Base-by-base conservation (phyloP, 805 yeast species). In the Saturnispora ahearnii region DNA sequence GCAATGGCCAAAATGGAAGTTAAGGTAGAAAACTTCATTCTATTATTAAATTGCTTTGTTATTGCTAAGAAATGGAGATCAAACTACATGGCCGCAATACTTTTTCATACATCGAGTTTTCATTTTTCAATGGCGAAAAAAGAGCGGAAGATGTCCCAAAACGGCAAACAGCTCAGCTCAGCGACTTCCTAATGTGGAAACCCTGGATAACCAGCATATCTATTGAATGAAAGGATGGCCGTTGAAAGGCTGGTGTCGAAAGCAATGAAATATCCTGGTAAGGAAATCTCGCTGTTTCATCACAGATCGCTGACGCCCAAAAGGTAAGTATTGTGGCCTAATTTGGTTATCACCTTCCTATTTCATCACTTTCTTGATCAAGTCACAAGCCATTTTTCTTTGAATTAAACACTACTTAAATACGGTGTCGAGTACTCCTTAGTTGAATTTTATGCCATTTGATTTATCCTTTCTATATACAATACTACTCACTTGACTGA, bases 11-110 rank as follows among this genome's bases (percentile, higher is more conserved):
- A 41, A 11, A 50, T 3, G 13, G 51, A 36, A 3, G 49, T 15
- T 6, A 52, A 26, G 7, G 43, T 18, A 7, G 54, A 49, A 21
- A 52, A 41, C 38, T 49, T 52, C 54, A 52, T 52, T 31, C 15
- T 31, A 9, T 22, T 18, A 21, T 36, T 22, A 11, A 36, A 6
- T 15, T 36, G 40, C 40, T 36, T 18, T 21, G 12, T 22, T 18
- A 18, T 10, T 15, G 21, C 29, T 36, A 18, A 36, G 9, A 22
- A 36, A 36, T 43, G 26, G 36, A 43, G 45, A 15, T 24, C 28
- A 21, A 32, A n/a, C 26, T 30, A 15, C 45, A 22, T 43, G 34
- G 36, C 45, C 18, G 24, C 13, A 36, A 36, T 22, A 12, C 24
- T 9, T 36, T 36, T 36, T 36, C 21, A 26, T 18, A 12, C 40